Evolutionary conservation across 345 rosid genomes (phyloP), one percentile per base, ranked within the genome.

Genomic region (Excoecaria agallocha): DNA sequence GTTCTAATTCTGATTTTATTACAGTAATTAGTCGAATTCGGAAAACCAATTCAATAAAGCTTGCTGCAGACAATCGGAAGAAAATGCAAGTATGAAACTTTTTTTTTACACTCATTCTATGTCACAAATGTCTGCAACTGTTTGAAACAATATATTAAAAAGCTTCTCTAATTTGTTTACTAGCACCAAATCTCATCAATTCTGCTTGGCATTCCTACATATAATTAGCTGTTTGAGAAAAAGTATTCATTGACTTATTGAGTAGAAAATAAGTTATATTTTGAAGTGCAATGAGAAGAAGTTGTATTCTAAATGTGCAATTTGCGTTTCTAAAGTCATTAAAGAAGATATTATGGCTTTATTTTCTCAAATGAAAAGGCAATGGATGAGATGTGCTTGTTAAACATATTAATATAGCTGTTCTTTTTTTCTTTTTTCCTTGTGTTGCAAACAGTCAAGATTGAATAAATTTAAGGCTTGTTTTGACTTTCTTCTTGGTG

Each of bases 1-100:
- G 76, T 79, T 88, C 97, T 74, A 86, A 88, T 81, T 81, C 75
- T 7, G 87, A 93, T 54, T 73, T 86, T 69, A 3, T 89, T 66
- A 67, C 78, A 48, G 78, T 90, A 56, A 77, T 95, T 60, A 77
- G 79, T 77, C 89, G 98, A 79, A 91, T 95, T 75, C 87, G 89
- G 54, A 85, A 73, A 68, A 82, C 82, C 66, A 83, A 90, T 82
- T 89, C 96, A 58, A 89, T 90, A 78, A 85, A 88, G 72, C 89
- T 91, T 74, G 90, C 91, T 54, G 94, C 93, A 62, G 98, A 89
- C 86, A 95, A 95, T 85, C 86, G 97, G 68, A 95, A 90, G 86
- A 95, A 93, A 83, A 91, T 93, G 84, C 99, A 93, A 82, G 97
- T 91, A 89, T 48, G 80, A 10, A 57, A 54, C 4, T 75, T 74